Evolutionary conservation across 2,329 filamentous ascomycete genomes (phyloP), one percentile per base, ranked within the genome.

Genomic region (Neofusicoccum sp.): DNA sequence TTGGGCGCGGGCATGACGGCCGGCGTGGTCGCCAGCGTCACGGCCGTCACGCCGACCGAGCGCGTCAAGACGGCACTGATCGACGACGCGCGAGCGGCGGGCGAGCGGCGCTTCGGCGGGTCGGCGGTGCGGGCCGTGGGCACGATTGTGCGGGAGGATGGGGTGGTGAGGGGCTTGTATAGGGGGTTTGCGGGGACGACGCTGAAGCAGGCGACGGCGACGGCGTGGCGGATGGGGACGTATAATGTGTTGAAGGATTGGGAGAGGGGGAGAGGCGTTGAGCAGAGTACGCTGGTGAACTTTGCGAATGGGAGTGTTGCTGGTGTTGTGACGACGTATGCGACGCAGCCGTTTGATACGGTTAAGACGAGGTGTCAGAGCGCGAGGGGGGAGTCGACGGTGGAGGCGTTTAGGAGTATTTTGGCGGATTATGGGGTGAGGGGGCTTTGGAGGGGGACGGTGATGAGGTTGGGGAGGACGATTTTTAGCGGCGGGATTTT

Each of bases 1-100:
- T 90, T 98, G 69, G 81, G 97, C 68, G 95, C 95, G 60, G 95
- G 95, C 65, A 91, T 91, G 60, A 89, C 89, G n/a, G 95, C 93
- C 56, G 95, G 95, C 70, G 95, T 93, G 58, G 85, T 98, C 66
- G 93, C 98, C 78, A 97, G 97, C 74, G 86, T 86, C 0, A 79
- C 83, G n/a, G 86, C 85, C 1, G 86, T 89, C 1, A 89, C 86
- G 2, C 87, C 87, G 0, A 87, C 85, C 0, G 87, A 89, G 67
- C 79, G 86, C 14, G 84, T 89, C 67, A 89, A 89, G 70, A 89
- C 87, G 1, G 86, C 86, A 0, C 69, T 89, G 6, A 87, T 88
- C 62, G 85, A 87, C 68, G 85, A 87, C 66, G 84, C 83, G 6
- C 73, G 83, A 44, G 26, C 28, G 14, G 45, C 28, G 31, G 73